Evolutionary conservation across 352 stramenopile species (phyloP), one percentile per base, ranked within the genome.

Genomic region (Globisporangium cystogenes): DNA sequence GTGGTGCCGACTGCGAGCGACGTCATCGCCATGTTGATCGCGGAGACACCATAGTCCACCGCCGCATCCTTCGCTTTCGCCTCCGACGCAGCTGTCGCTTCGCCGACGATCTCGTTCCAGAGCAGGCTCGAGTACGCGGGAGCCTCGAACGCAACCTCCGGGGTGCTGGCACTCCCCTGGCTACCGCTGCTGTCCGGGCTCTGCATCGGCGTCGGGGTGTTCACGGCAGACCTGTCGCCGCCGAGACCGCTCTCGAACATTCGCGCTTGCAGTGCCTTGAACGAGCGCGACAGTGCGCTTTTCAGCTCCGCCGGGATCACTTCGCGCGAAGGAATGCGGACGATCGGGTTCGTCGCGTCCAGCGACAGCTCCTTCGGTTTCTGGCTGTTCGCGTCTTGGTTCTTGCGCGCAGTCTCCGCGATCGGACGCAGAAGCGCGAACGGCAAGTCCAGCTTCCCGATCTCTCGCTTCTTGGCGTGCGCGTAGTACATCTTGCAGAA

Each of bases 401-500:
- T 93, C 50, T 92, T 92, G 18, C 82, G 67, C n/a, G 78, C 79
- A 10, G 73, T 86, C 65, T 90, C 68, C 4, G 82, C 82, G 48
- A 93, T 90, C 8, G 80, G 74, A 21, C 72, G 81, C 20, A 93
- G 64, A 18, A 93, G 61, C 7, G 77, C 70, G 47, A 88, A 74
- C 1, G 82, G 82, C 31, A 93, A 65, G 47, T 93, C 79, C 4
- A 89, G 55, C 53, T 89, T 90, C 10, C 68, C 80, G 11, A 90
- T 87, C 50, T 90, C 77, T 61, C 86, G 85, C 51, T 86, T 89
- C 60, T 90, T 90, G 23, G 82, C 82, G 48, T 93, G 82, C 4
- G 67, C 72, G 48, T 90, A 90, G 51, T 90, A 93, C 77, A 93
- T 80, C 33, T 80, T 85, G 62, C 79, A 89, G 40, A 93, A 93